Percentiles rank a stretch among this genome's conserved stretches.
Conservation (phyloP, 768 basidiomycete species). For the Termitomyces sp. region DNA sequence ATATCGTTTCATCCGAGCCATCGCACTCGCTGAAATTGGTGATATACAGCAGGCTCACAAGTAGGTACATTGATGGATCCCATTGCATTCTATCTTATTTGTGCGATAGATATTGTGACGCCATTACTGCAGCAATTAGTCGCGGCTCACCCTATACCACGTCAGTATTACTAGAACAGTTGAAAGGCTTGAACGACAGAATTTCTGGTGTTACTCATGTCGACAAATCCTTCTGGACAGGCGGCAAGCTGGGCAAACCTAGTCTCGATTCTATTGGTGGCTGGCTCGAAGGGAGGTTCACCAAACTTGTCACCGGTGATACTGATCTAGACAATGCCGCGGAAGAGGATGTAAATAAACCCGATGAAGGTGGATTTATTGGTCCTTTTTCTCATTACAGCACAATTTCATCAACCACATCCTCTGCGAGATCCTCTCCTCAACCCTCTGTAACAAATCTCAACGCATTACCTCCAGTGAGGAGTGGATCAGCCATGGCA, state of each 20-base stretch:
- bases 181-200: constrained; percentile 76
- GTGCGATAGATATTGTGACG: constrained; percentile 80
- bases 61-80: constrained; percentile 32
- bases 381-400: constrained; percentile 95
- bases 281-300: constrained; percentile 89
- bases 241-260: constrained; percentile 82
- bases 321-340: constrained; percentile 45
- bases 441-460: constrained; percentile 48
- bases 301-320: constrained; percentile 94
- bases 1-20: constrained; percentile 79
- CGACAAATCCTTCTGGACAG: constrained; percentile 86
- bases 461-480: constrained; percentile 40
- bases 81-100: background rate
- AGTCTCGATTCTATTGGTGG: constrained; percentile 88
- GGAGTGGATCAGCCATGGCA: constrained; percentile 70
- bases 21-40: constrained; percentile 75
- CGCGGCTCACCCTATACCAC: constrained; percentile 67
- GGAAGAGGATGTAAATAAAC: constrained; percentile 30
- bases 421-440: constrained; percentile 75
- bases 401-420: constrained; percentile 78
- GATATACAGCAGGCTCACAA: constrained; percentile 70
- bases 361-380: constrained; percentile 37
- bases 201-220: constrained; percentile 65
- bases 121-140: constrained; percentile 64
- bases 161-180: constrained; percentile 59